phyloP scores from a whole-genome alignment of 768 basidiomycete genomes.

The Pseudohyphozyma bogoriensis region DNA sequence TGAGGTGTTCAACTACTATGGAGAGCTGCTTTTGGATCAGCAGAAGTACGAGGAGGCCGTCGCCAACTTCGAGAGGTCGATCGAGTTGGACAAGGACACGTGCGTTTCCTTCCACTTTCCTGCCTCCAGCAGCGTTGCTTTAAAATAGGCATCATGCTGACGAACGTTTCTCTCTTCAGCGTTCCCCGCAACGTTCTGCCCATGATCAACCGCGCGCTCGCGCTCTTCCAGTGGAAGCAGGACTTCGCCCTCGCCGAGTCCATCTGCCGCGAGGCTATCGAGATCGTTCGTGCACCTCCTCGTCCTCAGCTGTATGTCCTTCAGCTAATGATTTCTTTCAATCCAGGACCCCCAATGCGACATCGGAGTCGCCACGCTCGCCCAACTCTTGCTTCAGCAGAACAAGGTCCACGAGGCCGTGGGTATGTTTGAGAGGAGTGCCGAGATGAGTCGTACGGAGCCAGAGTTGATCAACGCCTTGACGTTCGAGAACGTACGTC shows the following conservation, averaged over 20 bases:
- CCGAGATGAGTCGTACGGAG: slow-evolving; percentile 78
- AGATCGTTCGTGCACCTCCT: slow-evolving; percentile 39
- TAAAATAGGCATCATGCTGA: background rate
- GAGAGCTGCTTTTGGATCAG: slow-evolving; percentile 88
- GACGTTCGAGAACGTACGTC: slow-evolving; percentile 27
- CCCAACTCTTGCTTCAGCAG: slow-evolving; percentile 84
- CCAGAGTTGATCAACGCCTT: slow-evolving; percentile 53
- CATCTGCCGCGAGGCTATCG: slow-evolving; percentile 77
- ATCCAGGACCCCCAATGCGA: slow-evolving; percentile 75
- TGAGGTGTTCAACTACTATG: slow-evolving; percentile 47
- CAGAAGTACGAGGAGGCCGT: slow-evolving; percentile 68
- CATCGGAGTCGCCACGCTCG: slow-evolving; percentile 88
- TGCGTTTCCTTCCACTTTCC: slow-evolving; percentile 36
- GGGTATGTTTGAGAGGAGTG: slow-evolving; percentile 72
- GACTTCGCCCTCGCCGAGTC: slow-evolving; percentile 70
- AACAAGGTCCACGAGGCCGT: slow-evolving; percentile 77
- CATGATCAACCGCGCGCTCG: slow-evolving; percentile 94
- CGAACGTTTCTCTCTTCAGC: slow-evolving; percentile 17
- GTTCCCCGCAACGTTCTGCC: slow-evolving; percentile 65
- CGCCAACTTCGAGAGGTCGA: slow-evolving; percentile 82
- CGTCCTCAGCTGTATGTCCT: background rate
- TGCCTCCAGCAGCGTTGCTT: background rate
- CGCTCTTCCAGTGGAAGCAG: slow-evolving; percentile 90
- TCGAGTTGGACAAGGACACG: slow-evolving; percentile 76
- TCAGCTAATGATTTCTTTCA: background rate